Conservation (phyloP, 257 asterid species). For the Solanum chiquidenum region DNA sequence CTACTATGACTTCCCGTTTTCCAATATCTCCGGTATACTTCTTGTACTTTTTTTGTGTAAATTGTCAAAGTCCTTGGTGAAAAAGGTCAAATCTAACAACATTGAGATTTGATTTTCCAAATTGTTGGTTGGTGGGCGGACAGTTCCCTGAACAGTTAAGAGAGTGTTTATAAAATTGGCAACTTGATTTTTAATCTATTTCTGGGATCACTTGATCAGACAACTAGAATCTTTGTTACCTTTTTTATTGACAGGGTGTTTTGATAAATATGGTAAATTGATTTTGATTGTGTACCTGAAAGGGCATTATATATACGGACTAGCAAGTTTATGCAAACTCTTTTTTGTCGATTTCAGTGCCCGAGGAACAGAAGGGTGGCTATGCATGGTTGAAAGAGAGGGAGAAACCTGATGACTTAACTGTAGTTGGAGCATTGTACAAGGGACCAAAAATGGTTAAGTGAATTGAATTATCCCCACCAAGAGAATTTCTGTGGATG, state of each 20-base stretch:
- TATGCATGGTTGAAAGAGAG: conserved; percentile 78
- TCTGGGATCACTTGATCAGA: neutral
- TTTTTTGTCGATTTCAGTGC: neutral
- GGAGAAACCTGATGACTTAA: conserved; percentile 58
- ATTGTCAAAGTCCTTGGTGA: neutral
- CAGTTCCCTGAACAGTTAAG: neutral
- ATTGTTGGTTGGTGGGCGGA: neutral
- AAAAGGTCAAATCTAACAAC: neutral
- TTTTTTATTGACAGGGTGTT: neutral
- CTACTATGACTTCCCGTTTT: conserved; percentile 47
- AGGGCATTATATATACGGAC: neutral
- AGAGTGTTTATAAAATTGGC: neutral
- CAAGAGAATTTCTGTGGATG: neutral
- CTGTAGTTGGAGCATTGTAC: conserved; percentile 43
- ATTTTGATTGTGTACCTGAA: neutral
- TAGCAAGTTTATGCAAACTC: neutral
- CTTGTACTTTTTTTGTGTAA: neutral
- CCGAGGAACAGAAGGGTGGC: conserved; percentile 26
- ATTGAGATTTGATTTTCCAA: neutral
- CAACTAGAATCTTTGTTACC: neutral
- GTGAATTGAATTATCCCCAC: conserved; percentile 5
- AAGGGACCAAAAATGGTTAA: conserved; percentile 52
- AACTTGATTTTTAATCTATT: neutral
- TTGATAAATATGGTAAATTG: neutral
- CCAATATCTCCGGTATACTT: conserved; percentile 19